phyloP scores from a whole-genome alignment of 345 rosid genomes.

The Pistacia atlantica region DNA sequence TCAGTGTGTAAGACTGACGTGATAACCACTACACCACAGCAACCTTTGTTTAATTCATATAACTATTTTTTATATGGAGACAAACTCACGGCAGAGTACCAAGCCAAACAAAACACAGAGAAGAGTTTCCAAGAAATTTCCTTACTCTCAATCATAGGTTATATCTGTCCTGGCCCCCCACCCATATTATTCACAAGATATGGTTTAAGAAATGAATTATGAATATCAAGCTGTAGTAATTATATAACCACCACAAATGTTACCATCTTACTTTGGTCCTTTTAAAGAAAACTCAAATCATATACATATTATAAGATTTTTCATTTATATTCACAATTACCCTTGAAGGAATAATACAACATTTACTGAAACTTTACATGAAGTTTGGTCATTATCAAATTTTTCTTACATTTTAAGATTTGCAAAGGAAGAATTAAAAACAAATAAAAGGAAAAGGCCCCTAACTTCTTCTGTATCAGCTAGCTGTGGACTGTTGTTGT shows the following conservation, averaged over 20 bases:
- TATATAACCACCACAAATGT: too few relatives aligned
- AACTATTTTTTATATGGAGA: too few relatives aligned
- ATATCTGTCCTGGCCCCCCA: too few relatives aligned
- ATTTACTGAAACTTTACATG: neutral
- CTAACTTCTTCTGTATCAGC: neutral
- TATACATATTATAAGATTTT: too few relatives aligned
- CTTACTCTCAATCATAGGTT: too few relatives aligned
- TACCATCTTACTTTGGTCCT: too few relatives aligned
- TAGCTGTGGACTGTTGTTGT: neutral
- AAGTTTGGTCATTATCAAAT: neutral
- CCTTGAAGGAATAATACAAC: too few relatives aligned
- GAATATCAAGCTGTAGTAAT: too few relatives aligned
- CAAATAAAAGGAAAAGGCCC: neutral
- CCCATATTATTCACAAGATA: neutral
- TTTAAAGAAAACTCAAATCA: too few relatives aligned
- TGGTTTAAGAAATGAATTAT: too few relatives aligned
- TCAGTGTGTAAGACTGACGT: constrained; percentile 59
- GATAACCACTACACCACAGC: constrained; percentile 65
- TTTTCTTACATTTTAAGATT: neutral
- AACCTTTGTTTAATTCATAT: neutral
- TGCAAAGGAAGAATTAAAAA: neutral
- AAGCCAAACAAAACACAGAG: constrained; percentile 8
- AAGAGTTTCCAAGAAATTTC: constrained; percentile 25
- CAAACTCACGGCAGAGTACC: neutral
- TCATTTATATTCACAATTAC: too few relatives aligned